Evolutionary conservation across 2,329 filamentous ascomycete species (phyloP).

Genomic region (Ophiostoma ips): DNA sequence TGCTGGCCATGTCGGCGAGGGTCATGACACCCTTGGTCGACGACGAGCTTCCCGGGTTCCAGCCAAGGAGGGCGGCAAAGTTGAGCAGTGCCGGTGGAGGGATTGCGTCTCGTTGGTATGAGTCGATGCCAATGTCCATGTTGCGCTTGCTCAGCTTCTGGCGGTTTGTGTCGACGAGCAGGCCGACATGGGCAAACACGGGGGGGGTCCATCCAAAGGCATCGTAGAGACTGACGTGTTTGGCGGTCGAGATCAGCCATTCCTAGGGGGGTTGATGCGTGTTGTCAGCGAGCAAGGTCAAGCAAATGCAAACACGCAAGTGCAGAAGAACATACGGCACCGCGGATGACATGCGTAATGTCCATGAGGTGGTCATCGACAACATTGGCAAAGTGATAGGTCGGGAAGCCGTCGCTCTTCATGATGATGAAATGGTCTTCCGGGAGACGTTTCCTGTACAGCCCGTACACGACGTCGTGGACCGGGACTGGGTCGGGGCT

Average conservation of each 20-base stretch:
- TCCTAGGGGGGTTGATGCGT: conserved; percentile 36
- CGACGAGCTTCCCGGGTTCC: conserved; percentile 43
- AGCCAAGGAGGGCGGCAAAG: conserved; percentile 75
- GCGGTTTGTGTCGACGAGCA: conserved; percentile 53
- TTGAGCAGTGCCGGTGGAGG: conserved; percentile 48
- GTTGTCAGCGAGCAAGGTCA: neutral
- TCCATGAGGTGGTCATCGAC: conserved; percentile 92
- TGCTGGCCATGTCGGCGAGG: conserved; percentile 54
- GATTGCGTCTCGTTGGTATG: conserved; percentile 32
- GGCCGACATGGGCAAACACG: conserved; percentile 65
- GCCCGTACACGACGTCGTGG: conserved; percentile 67
- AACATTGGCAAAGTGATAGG: conserved; percentile 95
- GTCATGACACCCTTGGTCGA: conserved; percentile 54
- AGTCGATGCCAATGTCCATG: conserved; percentile 34
- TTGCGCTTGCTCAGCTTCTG: conserved; percentile 83
- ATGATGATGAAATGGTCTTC: conserved; percentile 78
- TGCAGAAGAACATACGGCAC: conserved; percentile 44
- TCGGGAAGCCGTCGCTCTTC: conserved; percentile 84
- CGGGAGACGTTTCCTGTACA: conserved; percentile 38
- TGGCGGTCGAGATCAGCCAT: conserved; percentile 91
- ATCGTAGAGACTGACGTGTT: conserved; percentile 54
- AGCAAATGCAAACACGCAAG: no score
- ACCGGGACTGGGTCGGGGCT: conserved; percentile 50
- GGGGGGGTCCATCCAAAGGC: conserved; percentile 64
- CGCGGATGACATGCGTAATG: conserved; percentile 89